These are phyloP conservation scores for Wallacemonas sp. DNA, from an alignment of 208 protist genomes.

Conservation along the genomic window DNA sequence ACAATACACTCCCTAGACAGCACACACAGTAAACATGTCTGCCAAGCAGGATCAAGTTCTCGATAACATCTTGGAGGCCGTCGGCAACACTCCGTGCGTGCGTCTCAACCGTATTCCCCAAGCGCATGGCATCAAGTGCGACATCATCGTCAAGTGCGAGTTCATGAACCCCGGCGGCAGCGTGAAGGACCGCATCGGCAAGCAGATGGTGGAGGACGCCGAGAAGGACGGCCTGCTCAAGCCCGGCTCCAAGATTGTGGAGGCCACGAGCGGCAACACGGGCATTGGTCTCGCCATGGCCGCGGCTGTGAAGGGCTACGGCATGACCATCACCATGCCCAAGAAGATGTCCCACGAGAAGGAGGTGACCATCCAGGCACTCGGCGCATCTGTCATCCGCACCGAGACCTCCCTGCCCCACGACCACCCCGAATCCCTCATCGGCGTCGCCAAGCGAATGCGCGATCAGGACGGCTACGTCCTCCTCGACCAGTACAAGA, in stretches of 20 bases:
- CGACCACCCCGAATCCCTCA: conserved; percentile 96
- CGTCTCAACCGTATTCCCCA: conserved; percentile 83
- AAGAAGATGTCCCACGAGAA: conserved; percentile 99
- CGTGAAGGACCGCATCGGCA: conserved; percentile 98
- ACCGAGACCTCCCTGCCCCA: conserved; percentile 95
- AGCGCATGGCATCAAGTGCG: conserved; percentile 76
- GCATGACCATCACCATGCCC: conserved; percentile 97
- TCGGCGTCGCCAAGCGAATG: conserved; percentile 93
- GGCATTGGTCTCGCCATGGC: conserved; percentile 96
- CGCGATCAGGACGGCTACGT: conserved; percentile 94
- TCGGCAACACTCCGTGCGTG: conserved; percentile 90
- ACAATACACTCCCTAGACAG: too few species aligned
- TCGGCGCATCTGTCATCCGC: conserved; percentile 96
- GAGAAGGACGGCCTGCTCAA: conserved; percentile 92
- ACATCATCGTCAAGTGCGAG: conserved; percentile 92
- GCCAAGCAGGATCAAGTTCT: conserved; percentile 22
- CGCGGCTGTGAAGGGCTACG: conserved; percentile 95
- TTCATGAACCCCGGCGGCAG: conserved; percentile 94
- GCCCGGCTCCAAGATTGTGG: conserved; percentile 94
- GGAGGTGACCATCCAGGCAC: conserved; percentile 84
- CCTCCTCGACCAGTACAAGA: conserved; percentile 97
- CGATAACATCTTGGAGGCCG: conserved; percentile 66
- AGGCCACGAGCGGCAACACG: conserved; percentile 97
- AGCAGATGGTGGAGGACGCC: conserved; percentile 96
- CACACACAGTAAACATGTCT: conserved; percentile 11